Percentiles rank a stretch among this genome's conserved stretches.
These are phyloP conservation scores for Psophocarpus tetragonolobus DNA, from an alignment of 306 rosid species.

Conservation along the genomic window DNA sequence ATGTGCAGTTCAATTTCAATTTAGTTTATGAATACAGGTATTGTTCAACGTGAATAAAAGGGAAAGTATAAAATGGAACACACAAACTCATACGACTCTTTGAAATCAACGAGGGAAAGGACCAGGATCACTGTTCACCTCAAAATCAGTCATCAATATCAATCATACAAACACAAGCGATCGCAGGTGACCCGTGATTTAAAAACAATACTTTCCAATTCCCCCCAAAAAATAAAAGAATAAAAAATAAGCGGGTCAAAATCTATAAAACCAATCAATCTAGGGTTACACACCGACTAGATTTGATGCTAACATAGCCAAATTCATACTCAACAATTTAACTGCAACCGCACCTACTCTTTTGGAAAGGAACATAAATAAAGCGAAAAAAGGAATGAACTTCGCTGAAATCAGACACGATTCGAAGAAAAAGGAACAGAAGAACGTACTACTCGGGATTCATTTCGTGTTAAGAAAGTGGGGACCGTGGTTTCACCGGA, in stretches of 20 bases:
- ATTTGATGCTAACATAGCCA: not conserved
- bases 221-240: not conserved
- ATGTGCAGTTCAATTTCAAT: constrained; percentile 8
- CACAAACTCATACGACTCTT: not conserved
- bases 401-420: not conserved
- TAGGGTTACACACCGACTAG: constrained; percentile 40
- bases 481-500: constrained; percentile 18
- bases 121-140: not conserved
- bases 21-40: not conserved
- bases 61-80: not conserved
- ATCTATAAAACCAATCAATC: constrained; percentile 19
- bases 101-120: not conserved
- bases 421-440: not conserved
- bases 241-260: not conserved
- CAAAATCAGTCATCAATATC: constrained; percentile 11
- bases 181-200: not conserved
- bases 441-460: constrained; percentile 51
- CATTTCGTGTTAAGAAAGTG: constrained; percentile 23
- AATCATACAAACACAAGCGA: not conserved
- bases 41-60: not conserved
- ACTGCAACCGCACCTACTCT: not conserved
- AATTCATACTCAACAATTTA: not conserved
- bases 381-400: constrained; percentile 12
- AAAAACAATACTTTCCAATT: not conserved
- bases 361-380: not conserved